A percentile compares a stretch with the other conserved stretches of the same genome.
These are phyloP conservation scores for Sporothrix phasma DNA, from an alignment of 2,329 filamentous ascomycete species.

Conservation along the genomic window DNA sequence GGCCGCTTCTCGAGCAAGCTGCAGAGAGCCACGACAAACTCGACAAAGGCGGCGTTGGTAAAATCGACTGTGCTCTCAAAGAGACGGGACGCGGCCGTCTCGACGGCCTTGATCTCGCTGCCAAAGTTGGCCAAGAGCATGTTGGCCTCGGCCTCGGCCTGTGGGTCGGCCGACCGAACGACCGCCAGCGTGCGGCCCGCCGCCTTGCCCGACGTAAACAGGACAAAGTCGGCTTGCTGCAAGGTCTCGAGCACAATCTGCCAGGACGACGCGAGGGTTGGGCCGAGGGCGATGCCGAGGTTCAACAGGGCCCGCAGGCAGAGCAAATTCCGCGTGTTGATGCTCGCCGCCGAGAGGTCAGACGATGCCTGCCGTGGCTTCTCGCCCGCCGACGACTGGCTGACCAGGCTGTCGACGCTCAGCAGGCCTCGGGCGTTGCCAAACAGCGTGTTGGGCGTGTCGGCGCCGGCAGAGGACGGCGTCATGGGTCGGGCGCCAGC, in stretches of 20 bases:
- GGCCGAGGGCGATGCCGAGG: constrained; percentile 84
- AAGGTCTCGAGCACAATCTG: constrained; percentile 84
- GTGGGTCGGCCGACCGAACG: constrained; percentile 36
- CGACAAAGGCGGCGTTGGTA: constrained; percentile 68
- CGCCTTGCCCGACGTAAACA: constrained; percentile 53
- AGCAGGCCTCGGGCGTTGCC: constrained; percentile 62
- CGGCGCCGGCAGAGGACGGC: constrained; percentile 34
- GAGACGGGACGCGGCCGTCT: constrained; percentile 73
- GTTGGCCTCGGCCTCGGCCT: constrained; percentile 41
- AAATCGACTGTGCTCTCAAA: constrained; percentile 91
- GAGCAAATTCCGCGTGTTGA: constrained; percentile 82
- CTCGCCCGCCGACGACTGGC: constrained; percentile 47
- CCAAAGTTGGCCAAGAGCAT: constrained; percentile 57
- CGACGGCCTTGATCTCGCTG: constrained; percentile 76
- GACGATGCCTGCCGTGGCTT: constrained; percentile 49
- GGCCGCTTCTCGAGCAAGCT: constrained; percentile 46
- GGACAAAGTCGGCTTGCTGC: constrained; percentile 82
- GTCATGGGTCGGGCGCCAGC: constrained; percentile 35
- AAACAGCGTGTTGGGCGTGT: constrained; percentile 50
- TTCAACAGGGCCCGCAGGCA: constrained; percentile 90
- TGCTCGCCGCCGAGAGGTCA: constrained; percentile 43
- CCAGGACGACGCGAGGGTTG: constrained; percentile 78
- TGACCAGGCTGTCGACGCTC: constrained; percentile 61
- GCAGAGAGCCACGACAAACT: constrained; percentile 68
- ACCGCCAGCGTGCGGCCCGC: constrained; percentile 42